Conservation (phyloP, 352 stramenopile species). For the Phytophthora palmivora region DNA sequence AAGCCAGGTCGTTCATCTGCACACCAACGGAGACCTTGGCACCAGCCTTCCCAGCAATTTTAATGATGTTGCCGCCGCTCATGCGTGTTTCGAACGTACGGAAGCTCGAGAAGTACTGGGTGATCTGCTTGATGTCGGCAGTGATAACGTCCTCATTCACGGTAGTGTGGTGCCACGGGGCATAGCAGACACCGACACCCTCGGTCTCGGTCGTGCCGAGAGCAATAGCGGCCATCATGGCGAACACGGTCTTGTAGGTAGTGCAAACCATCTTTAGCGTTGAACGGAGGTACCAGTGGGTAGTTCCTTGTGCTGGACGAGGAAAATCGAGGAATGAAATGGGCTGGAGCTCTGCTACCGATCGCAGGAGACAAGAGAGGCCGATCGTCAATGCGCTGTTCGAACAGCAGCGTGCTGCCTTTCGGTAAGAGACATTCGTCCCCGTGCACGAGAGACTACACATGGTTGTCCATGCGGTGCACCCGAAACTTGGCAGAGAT, state of each 20-base stretch:
- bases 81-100: conserved; percentile 78
- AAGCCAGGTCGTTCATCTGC: conserved; percentile 54
- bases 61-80: conserved; percentile 54
- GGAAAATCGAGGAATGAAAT: conserved; percentile 43
- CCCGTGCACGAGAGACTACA: conserved; percentile 27
- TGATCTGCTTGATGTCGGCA: no score
- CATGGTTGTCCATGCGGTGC: conserved; percentile 34
- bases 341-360: not conserved
- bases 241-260: conserved; percentile 47
- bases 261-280: conserved; percentile 42
- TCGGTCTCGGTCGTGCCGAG: conserved; percentile 18
- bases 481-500: conserved; percentile 28
- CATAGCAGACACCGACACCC: not conserved
- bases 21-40: conserved; percentile 71
- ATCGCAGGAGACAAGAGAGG: conserved; percentile 27
- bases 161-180: no score
- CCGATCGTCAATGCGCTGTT: conserved; percentile 28
- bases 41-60: conserved; percentile 43
- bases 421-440: conserved; percentile 36
- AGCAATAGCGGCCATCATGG: conserved; percentile 37
- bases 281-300: conserved; percentile 9
- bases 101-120: conserved; percentile 43
- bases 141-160: no score
- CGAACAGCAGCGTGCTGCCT: conserved; percentile 28
- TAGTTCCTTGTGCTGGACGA: conserved; percentile 38